A percentile compares a stretch with the other conserved stretches of the same genome.
These are phyloP conservation scores for Saururus chinensis DNA, from an alignment of 164 flowering plant genomes.

Conservation along the genomic window DNA sequence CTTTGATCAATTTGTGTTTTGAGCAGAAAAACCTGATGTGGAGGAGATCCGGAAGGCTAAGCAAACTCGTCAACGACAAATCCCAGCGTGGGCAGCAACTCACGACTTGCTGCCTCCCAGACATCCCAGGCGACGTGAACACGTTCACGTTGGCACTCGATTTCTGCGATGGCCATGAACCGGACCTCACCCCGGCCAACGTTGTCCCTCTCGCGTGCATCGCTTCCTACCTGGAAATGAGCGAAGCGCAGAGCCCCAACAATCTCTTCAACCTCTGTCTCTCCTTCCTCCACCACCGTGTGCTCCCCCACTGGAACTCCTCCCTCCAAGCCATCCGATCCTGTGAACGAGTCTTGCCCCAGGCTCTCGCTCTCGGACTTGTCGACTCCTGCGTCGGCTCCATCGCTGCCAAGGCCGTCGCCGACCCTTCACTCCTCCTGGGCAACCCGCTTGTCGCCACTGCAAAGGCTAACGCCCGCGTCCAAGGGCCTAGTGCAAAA, in stretches of 20 bases:
- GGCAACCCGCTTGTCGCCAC: constrained; percentile 24
- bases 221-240: constrained; percentile 58
- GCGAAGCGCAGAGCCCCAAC: constrained; percentile 36
- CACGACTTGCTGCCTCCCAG: constrained; percentile 17
- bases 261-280: constrained; percentile 35
- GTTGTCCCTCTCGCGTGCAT: constrained; percentile 42
- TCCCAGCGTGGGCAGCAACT: constrained; percentile 23
- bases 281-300: constrained; percentile 26
- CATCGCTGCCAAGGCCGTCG: constrained; percentile 29
- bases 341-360: constrained; percentile 20
- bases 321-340: constrained; percentile 36
- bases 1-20: not conserved
- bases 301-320: constrained; percentile 58
- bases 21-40: constrained; percentile 38
- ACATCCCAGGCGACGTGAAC: constrained; percentile 34
- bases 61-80: constrained; percentile 22
- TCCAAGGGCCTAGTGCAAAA: constrained; percentile 25
- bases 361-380: constrained; percentile 28
- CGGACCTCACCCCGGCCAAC: constrained; percentile 33
- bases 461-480: too few species aligned
- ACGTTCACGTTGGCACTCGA: constrained; percentile 45
- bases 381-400: constrained; percentile 39
- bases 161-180: constrained; percentile 60
- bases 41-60: constrained; percentile 45
- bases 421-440: constrained; percentile 43